phyloP scores from a whole-genome alignment of 306 rosid species.

The Fragaria nilgerrensis region DNA sequence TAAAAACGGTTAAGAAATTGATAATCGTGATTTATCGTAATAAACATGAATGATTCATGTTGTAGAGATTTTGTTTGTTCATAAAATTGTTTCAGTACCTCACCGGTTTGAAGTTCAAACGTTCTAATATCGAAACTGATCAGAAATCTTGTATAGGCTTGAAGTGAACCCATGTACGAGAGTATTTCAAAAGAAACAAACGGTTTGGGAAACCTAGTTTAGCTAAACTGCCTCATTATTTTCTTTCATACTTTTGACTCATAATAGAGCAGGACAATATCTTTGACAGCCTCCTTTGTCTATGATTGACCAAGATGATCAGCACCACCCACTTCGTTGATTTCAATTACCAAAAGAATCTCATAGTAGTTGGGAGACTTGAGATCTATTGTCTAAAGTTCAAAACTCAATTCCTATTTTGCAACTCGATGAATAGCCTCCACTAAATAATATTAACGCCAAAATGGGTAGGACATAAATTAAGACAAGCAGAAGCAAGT shows the following conservation, averaged over 20 bases:
- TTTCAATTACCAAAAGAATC: background rate
- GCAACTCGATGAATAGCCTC: background rate
- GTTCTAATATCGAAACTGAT: too few relatives aligned
- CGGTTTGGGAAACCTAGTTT: background rate
- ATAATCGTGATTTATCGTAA: too few relatives aligned
- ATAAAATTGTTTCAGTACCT: too few relatives aligned
- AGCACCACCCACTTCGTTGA: background rate
- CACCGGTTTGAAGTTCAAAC: too few relatives aligned
- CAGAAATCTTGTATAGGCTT: too few relatives aligned
- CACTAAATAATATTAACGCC: background rate
- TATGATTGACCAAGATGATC: constrained; percentile 10
- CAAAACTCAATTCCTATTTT: background rate
- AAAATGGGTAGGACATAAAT: background rate
- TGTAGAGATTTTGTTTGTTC: too few relatives aligned
- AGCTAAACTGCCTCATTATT: constrained; percentile 1
- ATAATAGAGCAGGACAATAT: background rate
- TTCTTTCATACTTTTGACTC: background rate
- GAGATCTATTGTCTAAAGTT: background rate
- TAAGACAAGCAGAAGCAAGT: background rate
- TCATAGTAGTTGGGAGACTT: background rate
- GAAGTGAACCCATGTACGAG: too few relatives aligned
- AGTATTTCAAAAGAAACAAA: background rate
- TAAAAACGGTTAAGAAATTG: too few relatives aligned
- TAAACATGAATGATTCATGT: too few relatives aligned
- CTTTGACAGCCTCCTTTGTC: background rate